Evolutionary conservation across 2,329 filamentous ascomycete species (phyloP), one percentile per base, ranked within the genome.

Genomic region (Rutstroemia sydowiana): DNA sequence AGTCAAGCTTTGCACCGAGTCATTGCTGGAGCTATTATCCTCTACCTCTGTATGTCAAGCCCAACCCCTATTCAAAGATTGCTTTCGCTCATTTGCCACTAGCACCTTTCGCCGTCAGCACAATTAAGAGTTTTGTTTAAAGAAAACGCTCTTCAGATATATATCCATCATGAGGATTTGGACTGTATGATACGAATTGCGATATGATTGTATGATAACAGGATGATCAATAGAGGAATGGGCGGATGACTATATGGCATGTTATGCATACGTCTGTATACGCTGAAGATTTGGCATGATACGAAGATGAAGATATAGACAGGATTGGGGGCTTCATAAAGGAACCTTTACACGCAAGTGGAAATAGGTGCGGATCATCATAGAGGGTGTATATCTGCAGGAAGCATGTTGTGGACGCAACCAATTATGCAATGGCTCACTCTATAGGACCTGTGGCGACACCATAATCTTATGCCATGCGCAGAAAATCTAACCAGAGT

Each of bases 1-100:
- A 73, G 73, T 63, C 75, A 76, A 61, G 85, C 83, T 46, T 73
- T 92, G 60, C 82, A 86, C 72, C 77, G 75, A 63, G 85, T 85
- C 56, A 66, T 84, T 51, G 76, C 79, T 36, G 81, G 81, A 14
- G 83, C 82, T 57, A 74, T 84, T 36, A 69, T 87, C 45, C 76
- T 93, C 45, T 92, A 92, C 67, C 72, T 93, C 55, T 88, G 88
- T 93, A 81, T 52, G 85, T 58, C 26, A 3, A 30, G 8, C 36
- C 7, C 23, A 43, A 21, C 10, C 21, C 32, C n/a, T 21, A 16
- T 23, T 11, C 11, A 14, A 28, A 14, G 5, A 5, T 2, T 21
- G 42, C n/a, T 41, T 58, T 56, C 50, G 49, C 46, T 28, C n/a
- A 47, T 11, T 26, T 23, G 23, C 7, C 11, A 47, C 36, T 58